A percentile compares a stretch with the other conserved stretches of the same genome.
phyloP scores from a whole-genome alignment of 2,329 filamentous ascomycete species.

The Microsporum ferrugineum region DNA sequence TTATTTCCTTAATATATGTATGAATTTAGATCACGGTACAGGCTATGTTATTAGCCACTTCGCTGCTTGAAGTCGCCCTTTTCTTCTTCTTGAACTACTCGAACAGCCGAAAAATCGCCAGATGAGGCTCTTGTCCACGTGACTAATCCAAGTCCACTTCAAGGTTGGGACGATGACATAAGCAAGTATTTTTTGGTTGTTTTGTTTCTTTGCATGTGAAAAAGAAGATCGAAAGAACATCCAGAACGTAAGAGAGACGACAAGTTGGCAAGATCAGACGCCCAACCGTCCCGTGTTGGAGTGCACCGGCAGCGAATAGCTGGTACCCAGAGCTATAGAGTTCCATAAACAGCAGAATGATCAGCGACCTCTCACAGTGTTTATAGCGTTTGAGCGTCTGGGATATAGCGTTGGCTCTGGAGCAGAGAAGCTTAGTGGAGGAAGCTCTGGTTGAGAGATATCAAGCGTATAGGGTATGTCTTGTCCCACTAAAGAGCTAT shows the following conservation, averaged over 20 bases:
- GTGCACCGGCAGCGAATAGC: background rate
- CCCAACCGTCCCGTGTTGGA: background rate
- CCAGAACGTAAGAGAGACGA: background rate
- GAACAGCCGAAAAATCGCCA: background rate
- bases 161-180: background rate
- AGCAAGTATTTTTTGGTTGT: background rate
- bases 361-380: background rate
- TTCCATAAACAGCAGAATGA: background rate
- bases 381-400: background rate
- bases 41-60: background rate
- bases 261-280: background rate
- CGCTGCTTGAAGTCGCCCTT: background rate
- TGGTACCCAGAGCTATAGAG: too few species aligned
- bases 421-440: background rate
- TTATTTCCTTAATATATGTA: background rate
- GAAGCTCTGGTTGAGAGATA: background rate
- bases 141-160: background rate
- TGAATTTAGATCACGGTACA: too few species aligned
- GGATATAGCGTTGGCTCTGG: background rate
- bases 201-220: background rate
- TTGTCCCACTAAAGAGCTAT: background rate
- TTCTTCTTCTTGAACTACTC: background rate
- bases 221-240: background rate
- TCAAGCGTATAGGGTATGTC: background rate
- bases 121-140: background rate